Conservation (phyloP, 257 asterid genomes). For the Mitragyna speciosa region DNA sequence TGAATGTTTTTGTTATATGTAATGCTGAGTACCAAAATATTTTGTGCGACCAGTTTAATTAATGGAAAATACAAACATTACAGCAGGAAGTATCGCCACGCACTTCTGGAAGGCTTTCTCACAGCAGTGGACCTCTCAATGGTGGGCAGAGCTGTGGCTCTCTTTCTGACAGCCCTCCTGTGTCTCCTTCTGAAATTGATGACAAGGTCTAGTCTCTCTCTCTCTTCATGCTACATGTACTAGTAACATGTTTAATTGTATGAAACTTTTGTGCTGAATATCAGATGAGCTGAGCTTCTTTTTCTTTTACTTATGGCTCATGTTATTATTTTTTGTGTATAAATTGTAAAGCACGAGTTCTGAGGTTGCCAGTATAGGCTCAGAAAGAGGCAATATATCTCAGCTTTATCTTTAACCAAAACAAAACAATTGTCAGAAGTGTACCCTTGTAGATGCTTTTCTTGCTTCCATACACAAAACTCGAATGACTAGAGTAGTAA, state of each 20-base stretch:
- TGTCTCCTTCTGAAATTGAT: conserved; percentile 83
- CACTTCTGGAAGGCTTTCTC: conserved; percentile 93
- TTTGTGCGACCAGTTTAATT: not conserved
- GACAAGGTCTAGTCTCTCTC: conserved; percentile 63
- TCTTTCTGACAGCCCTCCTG: conserved; percentile 95
- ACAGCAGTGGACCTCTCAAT: conserved; percentile 93
- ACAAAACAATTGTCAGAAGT: conserved; percentile 16
- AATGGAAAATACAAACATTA: conserved; percentile 6
- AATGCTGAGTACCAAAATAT: not conserved
- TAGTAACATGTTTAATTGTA: not conserved
- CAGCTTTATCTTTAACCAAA: conserved; percentile 65
- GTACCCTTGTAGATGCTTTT: conserved; percentile 36
- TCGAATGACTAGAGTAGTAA: conserved; percentile 19
- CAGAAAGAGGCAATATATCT: conserved; percentile 19
- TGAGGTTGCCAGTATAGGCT: conserved; percentile 29
- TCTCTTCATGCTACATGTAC: conserved; percentile 4
- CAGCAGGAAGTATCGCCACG: conserved; percentile 99
- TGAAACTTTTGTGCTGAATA: conserved; percentile 2
- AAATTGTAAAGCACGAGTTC: conserved; percentile 48
- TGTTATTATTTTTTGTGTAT: conserved; percentile 12
- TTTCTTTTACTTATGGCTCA: not conserved
- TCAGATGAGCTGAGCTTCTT: conserved; percentile 2
- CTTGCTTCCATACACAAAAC: conserved; percentile 26
- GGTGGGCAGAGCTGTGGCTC: conserved; percentile 69
- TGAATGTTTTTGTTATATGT: not conserved